These are phyloP conservation scores for Boletus huronensis DNA, from an alignment of 768 basidiomycete species.

Conservation along the genomic window DNA sequence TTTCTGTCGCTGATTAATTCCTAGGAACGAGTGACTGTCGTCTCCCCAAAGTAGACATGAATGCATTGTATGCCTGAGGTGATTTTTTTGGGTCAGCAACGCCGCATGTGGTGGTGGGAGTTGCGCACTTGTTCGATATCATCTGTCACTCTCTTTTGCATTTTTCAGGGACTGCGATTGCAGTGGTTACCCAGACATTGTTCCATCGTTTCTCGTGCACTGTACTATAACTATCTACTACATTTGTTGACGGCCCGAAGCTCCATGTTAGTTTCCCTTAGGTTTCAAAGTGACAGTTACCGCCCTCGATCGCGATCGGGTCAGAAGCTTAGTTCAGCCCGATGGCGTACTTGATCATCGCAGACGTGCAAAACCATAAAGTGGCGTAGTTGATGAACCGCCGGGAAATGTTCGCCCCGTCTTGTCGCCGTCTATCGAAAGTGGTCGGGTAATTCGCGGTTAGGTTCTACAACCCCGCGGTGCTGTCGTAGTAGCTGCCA, in stretches of 20 bases:
- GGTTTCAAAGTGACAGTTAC: constrained; percentile 1
- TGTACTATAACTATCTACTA: background rate
- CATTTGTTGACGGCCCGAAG: background rate
- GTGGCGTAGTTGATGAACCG: background rate
- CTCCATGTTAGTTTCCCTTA: background rate
- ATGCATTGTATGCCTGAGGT: constrained; percentile 18
- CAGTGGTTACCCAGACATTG: background rate
- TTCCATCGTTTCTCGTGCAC: background rate
- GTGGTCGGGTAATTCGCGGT: background rate
- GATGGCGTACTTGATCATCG: constrained; percentile 2
- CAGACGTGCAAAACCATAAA: background rate
- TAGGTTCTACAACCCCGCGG: background rate
- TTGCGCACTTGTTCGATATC: background rate
- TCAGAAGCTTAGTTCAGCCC: constrained; percentile 4
- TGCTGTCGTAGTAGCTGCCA: too few species aligned
- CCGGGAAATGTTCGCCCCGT: background rate
- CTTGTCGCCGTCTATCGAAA: background rate
- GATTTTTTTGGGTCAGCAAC: background rate
- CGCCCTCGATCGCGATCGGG: constrained; percentile 20
- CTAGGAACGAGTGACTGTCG: constrained; percentile 25
- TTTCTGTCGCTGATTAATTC: background rate
- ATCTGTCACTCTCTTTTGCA: background rate
- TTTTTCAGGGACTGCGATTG: background rate
- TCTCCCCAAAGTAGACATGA: constrained; percentile 21
- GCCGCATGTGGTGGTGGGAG: too few species aligned